These are phyloP conservation scores for Colletotrichum sp. DNA, from an alignment of 2,329 filamentous ascomycete species.

Conservation along the genomic window DNA sequence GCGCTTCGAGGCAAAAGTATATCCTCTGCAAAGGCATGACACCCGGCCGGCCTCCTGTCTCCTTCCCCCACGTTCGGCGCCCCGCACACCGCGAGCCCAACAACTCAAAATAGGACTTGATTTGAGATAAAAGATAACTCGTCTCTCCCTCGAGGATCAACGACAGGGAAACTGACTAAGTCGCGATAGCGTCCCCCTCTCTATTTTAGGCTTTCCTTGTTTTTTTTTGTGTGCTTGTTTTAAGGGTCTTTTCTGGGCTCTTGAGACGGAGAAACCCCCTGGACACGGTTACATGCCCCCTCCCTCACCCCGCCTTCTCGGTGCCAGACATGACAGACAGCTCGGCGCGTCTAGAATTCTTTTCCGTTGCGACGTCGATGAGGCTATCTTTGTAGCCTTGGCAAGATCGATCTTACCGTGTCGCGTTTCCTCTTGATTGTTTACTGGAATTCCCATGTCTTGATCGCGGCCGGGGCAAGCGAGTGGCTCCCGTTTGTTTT, in stretches of 20 bases:
- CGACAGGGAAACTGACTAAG: slow-evolving; percentile 1
- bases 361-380: not conserved
- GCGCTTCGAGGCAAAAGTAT: not conserved
- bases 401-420: not conserved
- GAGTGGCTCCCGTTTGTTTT: not conserved
- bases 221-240: not conserved
- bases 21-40: not conserved
- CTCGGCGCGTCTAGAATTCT: not conserved
- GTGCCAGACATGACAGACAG: not conserved
- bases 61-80: not conserved
- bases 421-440: not conserved
- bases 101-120: not conserved
- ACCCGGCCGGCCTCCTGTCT: not conserved
- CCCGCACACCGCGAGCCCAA: not conserved
- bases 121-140: not conserved
- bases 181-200: not conserved
- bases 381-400: not conserved
- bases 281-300: not conserved
- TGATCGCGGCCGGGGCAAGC: not conserved
- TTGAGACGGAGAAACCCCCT: not conserved
- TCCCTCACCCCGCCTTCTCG: not conserved
- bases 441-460: not conserved
- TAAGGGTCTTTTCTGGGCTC: not conserved
- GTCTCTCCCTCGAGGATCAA: not conserved
- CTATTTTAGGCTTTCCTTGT: not conserved